Evolutionary conservation across 192 early-diverging fungal species (phyloP).

Genomic region (Gamsiella multidivaricata): DNA sequence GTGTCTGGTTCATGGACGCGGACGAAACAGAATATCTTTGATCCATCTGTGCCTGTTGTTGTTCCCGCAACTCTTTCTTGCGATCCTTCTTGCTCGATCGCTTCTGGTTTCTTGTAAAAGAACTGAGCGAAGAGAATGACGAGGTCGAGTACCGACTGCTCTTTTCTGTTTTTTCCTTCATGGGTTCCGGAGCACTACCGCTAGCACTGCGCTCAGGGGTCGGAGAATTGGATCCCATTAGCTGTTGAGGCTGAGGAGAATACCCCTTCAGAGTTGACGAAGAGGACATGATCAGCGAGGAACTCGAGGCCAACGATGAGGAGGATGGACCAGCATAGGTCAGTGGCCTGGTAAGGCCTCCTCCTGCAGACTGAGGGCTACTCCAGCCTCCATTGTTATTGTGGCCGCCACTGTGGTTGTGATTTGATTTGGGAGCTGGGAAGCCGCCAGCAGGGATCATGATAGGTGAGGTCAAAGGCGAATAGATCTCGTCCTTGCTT

Average conservation of each 20-base stretch:
- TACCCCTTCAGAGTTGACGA: not conserved
- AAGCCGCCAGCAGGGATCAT: conserved; percentile 46
- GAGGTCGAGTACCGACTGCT: conserved; percentile 31
- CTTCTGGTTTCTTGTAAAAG: conserved; percentile 39
- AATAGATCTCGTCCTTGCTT: conserved; percentile 48
- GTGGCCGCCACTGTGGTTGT: not conserved
- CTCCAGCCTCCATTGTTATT: conserved; percentile 12
- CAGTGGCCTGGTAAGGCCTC: conserved; percentile 24
- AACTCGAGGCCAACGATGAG: conserved; percentile 1
- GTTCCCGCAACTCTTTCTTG: conserved; percentile 25
- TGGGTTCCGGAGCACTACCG: not conserved
- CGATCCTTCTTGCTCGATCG: conserved; percentile 36
- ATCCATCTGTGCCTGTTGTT: conserved; percentile 17
- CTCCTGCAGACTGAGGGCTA: conserved; percentile 24
- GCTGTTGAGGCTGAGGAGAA: not conserved
- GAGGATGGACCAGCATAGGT: conserved; percentile 35
- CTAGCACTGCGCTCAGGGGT: conserved; percentile 2
- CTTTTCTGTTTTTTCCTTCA: conserved; percentile 32
- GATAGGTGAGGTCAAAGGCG: conserved; percentile 48
- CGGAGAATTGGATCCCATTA: not conserved
- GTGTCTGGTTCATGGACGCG: not conserved
- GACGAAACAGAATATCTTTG: conserved; percentile 38
- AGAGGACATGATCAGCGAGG: conserved; percentile 28
- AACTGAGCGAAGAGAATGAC: conserved; percentile 39
- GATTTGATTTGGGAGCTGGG: conserved; percentile 1